Conservation (phyloP, 768 basidiomycete species). For the Polyporus arcularius region DNA sequence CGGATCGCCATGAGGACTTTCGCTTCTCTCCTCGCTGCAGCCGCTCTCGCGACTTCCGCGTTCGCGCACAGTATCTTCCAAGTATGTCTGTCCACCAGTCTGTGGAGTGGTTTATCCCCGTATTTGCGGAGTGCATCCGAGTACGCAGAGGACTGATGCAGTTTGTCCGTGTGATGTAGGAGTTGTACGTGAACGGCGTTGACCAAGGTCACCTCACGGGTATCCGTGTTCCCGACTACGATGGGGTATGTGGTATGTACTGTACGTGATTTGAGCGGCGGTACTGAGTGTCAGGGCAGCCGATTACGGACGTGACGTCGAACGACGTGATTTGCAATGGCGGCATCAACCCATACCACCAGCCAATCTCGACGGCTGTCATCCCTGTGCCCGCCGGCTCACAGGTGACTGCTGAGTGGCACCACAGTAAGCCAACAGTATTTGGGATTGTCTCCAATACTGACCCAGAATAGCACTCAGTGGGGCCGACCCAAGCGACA, state of each 20-base stretch:
- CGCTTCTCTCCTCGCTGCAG: constrained; percentile 25
- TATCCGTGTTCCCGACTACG: constrained; percentile 49
- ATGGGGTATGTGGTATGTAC: constrained; percentile 41
- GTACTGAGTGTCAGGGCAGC: constrained; percentile 32
- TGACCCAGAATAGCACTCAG: constrained; percentile 27
- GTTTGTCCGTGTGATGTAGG: constrained; percentile 26
- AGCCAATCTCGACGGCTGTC: constrained; percentile 44
- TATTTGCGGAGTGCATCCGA: background rate
- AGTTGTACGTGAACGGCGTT: constrained; percentile 55
- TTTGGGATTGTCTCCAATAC: background rate
- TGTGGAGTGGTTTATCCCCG: background rate
- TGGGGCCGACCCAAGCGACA: constrained; percentile 48
- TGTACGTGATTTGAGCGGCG: fast-evolving
- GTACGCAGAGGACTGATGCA: background rate
- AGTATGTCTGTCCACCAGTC: constrained; percentile 24
- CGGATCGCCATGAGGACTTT: constrained; percentile 20
- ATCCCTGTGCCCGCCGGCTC: constrained; percentile 56
- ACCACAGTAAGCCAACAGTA: constrained; percentile 35
- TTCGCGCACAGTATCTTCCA: constrained; percentile 58
- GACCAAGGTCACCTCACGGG: constrained; percentile 46
- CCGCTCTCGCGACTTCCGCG: constrained; percentile 35
- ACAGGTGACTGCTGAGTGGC: constrained; percentile 54
- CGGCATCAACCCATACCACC: constrained; percentile 55
- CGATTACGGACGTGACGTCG: constrained; percentile 57
- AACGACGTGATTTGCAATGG: constrained; percentile 62